Percentiles rank a stretch among this genome's conserved stretches.
Conservation (phyloP, 192 early-diverging fungal species). For the Mortierella alpina region DNA sequence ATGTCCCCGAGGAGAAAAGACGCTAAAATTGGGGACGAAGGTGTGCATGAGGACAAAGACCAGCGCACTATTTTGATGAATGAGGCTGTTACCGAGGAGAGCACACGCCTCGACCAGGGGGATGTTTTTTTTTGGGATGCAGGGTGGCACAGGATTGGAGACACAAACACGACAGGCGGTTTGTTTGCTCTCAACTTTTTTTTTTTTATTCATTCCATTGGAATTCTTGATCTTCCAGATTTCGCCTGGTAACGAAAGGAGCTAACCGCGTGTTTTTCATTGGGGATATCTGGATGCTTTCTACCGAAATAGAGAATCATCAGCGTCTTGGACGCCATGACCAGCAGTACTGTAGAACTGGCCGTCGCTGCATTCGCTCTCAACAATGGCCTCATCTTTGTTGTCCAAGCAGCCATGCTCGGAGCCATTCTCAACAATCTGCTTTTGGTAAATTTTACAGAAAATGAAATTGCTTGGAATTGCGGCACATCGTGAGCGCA, state of each 20-base stretch:
- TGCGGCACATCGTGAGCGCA: conserved; percentile 61
- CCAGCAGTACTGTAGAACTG: conserved; percentile 55
- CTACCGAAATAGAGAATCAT: conserved; percentile 30
- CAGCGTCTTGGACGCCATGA: conserved; percentile 53
- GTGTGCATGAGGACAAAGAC: too few species aligned
- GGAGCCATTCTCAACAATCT: conserved; percentile 95
- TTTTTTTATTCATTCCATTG: too few species aligned
- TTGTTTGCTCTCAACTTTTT: too few species aligned
- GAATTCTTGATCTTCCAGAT: too few species aligned
- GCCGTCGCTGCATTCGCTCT: conserved; percentile 48
- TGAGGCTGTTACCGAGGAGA: too few species aligned
- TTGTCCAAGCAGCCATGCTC: conserved; percentile 70
- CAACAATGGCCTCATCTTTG: conserved; percentile 28
- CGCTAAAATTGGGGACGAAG: too few species aligned
- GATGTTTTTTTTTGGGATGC: too few species aligned
- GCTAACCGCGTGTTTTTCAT: neutral
- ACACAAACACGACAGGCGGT: too few species aligned
- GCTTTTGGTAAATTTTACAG: conserved; percentile 71
- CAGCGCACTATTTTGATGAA: neutral
- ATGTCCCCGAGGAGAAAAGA: too few species aligned
- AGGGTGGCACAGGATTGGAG: too few species aligned
- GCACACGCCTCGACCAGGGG: too few species aligned
- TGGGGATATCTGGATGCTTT: neutral
- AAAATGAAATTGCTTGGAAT: conserved; percentile 61
- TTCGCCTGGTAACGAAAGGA: neutral